These are phyloP conservation scores for Magnolia kwangsiensis DNA, from an alignment of 164 flowering plant genomes.

Conservation along the genomic window DNA sequence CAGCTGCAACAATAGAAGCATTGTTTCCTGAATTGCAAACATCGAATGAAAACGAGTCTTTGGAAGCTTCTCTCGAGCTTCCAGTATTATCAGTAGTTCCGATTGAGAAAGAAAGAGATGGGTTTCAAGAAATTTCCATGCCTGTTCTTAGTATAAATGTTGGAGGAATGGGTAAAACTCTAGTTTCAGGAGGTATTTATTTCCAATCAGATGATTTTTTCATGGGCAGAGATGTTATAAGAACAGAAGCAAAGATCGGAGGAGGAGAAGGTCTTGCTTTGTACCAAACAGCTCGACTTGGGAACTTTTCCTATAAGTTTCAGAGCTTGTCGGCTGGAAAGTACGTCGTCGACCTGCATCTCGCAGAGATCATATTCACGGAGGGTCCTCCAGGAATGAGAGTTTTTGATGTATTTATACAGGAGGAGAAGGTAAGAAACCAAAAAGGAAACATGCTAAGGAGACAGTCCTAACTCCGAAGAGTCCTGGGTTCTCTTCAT, in stretches of 20 bases:
- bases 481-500: too few species aligned
- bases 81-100: slow-evolving; percentile 15
- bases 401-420: slow-evolving; percentile 59
- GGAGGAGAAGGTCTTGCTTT: slow-evolving; percentile 28
- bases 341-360: slow-evolving; percentile 48
- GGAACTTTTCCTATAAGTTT: slow-evolving; percentile 48
- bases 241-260: slow-evolving; percentile 32
- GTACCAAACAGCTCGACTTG: slow-evolving; percentile 59
- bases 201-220: slow-evolving; percentile 39
- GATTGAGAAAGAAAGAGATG: slow-evolving; percentile 1
- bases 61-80: slow-evolving; percentile 66
- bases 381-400: slow-evolving; percentile 60
- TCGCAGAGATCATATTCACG: slow-evolving; percentile 60
- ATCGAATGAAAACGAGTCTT: slow-evolving; percentile 15
- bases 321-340: slow-evolving; percentile 33
- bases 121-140: neutral
- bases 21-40: slow-evolving; percentile 22
- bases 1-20: slow-evolving; percentile 23
- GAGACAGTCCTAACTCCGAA: too few species aligned
- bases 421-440: slow-evolving; percentile 53
- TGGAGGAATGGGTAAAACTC: slow-evolving; percentile 29
- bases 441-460: neutral
- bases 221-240: slow-evolving; percentile 41
- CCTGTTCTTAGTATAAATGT: slow-evolving; percentile 43
- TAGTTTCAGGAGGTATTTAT: slow-evolving; percentile 19